phyloP scores from a whole-genome alignment of 1,284 basidiomycete species.

The Pisolithus thermaeus region DNA sequence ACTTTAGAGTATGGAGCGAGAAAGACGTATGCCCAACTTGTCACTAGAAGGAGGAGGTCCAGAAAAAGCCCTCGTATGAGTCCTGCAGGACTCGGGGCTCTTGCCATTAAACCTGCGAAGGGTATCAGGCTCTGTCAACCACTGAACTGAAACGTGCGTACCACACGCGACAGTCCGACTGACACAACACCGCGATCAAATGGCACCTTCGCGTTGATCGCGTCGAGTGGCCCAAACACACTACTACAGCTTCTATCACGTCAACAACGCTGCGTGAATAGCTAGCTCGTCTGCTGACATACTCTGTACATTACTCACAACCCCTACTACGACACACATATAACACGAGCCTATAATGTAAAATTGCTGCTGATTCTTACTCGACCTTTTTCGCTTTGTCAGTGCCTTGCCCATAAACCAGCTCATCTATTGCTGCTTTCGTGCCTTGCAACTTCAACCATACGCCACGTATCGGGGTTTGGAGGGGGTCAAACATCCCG shows the following conservation, averaged over 20 bases:
- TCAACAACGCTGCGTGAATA: too few species aligned
- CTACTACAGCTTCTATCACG: too few species aligned
- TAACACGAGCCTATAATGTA: not conserved
- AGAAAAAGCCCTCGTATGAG: conserved; percentile 23
- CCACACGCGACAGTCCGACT: too few species aligned
- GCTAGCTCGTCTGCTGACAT: too few species aligned
- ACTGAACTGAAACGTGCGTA: too few species aligned
- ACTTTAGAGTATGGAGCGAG: conserved; percentile 92
- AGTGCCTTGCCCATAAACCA: conserved; percentile 35
- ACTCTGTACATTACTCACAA: not conserved
- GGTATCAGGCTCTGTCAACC: too few species aligned
- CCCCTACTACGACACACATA: not conserved
- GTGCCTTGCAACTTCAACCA: conserved; percentile 31
- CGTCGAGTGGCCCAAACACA: too few species aligned
- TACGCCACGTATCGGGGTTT: conserved; percentile 42
- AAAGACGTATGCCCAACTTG: conserved; percentile 63
- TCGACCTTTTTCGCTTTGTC: conserved; percentile 13
- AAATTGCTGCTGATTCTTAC: too few species aligned
- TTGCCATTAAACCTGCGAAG: too few species aligned
- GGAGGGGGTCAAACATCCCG: conserved; percentile 68
- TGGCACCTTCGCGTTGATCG: too few species aligned
- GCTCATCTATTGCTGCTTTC: conserved; percentile 32
- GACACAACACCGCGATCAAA: too few species aligned
- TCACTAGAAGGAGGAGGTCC: conserved; percentile 53
- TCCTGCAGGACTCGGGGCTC: not conserved